A percentile compares a stretch with the other conserved stretches of the same genome.
These are phyloP conservation scores for Serpula lacrymans DNA, from an alignment of 768 basidiomycete genomes.

Conservation along the genomic window DNA sequence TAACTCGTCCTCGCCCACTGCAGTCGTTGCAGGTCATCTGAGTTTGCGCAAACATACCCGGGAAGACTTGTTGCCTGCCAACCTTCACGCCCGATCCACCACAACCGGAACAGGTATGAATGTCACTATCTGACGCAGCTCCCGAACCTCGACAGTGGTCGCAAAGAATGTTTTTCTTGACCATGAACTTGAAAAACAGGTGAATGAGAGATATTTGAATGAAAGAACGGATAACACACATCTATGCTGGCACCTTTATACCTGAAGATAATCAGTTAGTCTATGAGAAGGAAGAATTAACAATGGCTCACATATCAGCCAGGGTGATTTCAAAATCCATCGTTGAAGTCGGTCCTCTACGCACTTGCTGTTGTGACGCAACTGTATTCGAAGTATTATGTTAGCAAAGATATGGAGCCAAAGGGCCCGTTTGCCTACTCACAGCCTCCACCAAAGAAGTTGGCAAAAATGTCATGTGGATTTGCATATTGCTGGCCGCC, in stretches of 20 bases:
- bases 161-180: constrained; percentile 89
- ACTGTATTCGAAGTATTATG: constrained; percentile 8
- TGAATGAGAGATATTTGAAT: too few species aligned
- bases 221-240: constrained; percentile 35
- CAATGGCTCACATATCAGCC: constrained; percentile 70
- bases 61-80: constrained; percentile 89
- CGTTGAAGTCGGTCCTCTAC: constrained; percentile 71
- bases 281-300: not conserved
- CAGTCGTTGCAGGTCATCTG: constrained; percentile 84
- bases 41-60: constrained; percentile 91
- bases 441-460: constrained; percentile 87
- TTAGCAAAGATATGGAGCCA: not conserved
- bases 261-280: constrained; percentile 32
- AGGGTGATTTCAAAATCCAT: constrained; percentile 85
- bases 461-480: constrained; percentile 93
- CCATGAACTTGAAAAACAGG: constrained; percentile 71
- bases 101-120: constrained; percentile 84
- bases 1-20: constrained; percentile 75
- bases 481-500: constrained; percentile 79
- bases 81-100: constrained; percentile 83
- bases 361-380: constrained; percentile 56
- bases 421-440: constrained; percentile 26
- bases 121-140: constrained; percentile 84
- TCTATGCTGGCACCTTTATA: constrained; percentile 88
- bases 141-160: constrained; percentile 97